A percentile compares a stretch with the other conserved stretches of the same genome.
These are phyloP conservation scores for Chrysopogon serrulatus DNA, from an alignment of 176 grass and related monocot genomes.

Conservation along the genomic window DNA sequence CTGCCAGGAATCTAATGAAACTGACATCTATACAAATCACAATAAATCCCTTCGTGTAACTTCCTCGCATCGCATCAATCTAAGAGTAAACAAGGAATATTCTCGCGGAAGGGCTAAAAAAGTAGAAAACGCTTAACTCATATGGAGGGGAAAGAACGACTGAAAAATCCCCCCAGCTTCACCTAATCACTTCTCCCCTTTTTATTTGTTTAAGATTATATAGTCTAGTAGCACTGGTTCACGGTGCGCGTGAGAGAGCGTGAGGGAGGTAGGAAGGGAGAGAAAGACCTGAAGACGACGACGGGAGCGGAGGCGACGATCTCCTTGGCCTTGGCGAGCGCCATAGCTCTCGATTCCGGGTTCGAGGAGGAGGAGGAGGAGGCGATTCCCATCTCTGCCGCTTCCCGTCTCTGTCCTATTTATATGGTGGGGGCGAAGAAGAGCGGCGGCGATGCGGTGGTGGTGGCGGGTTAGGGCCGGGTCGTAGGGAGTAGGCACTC, in stretches of 20 bases:
- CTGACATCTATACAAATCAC: background rate
- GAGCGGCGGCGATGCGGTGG: background rate
- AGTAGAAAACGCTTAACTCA: background rate
- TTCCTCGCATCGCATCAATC: background rate
- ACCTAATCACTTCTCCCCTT: background rate
- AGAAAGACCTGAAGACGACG: slow-evolving; percentile 67
- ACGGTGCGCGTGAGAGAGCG: too few relatives aligned
- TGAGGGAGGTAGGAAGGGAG: background rate
- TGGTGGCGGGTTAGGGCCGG: too few relatives aligned
- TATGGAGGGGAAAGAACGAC: background rate
- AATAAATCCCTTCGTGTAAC: background rate
- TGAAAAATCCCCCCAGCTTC: background rate
- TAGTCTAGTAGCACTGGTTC: background rate
- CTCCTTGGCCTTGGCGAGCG: slow-evolving; percentile 66
- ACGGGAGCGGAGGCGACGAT: slow-evolving; percentile 65
- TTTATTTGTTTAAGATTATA: background rate
- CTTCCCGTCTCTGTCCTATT: background rate
- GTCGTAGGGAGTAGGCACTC: background rate
- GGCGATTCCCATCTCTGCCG: slow-evolving; percentile 29
- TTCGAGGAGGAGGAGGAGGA: slow-evolving; percentile 16
- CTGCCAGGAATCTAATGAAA: background rate
- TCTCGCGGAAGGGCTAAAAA: background rate
- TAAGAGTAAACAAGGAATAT: background rate
- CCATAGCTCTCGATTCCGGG: slow-evolving; percentile 44
- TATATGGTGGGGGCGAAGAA: background rate